Evolutionary conservation across 805 yeast species (phyloP).

Genomic region (Yarrowia keelungensis): DNA sequence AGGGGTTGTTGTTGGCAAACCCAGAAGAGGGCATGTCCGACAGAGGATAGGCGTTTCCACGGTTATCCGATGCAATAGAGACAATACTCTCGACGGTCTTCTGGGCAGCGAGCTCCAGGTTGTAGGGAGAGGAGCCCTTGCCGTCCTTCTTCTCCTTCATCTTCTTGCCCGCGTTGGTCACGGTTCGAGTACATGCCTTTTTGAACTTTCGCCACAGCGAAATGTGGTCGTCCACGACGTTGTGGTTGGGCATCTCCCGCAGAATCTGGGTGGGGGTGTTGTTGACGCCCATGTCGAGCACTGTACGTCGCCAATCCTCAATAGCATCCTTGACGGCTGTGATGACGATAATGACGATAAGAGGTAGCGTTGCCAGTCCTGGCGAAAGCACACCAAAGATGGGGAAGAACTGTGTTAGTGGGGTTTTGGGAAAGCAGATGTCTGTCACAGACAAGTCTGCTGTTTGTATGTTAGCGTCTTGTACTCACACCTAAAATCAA

Average conservation of each 20-base stretch:
- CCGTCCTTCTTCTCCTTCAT: conserved; percentile 36
- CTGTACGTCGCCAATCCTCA: conserved; percentile 74
- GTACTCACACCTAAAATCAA: conserved; percentile 60
- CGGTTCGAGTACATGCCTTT: conserved; percentile 57
- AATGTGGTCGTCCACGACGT: conserved; percentile 63
- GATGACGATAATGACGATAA: conserved; percentile 75
- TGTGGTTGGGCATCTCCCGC: conserved; percentile 63
- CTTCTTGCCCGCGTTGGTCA: conserved; percentile 40
- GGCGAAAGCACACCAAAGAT: conserved; percentile 79
- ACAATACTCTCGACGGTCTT: conserved; percentile 44
- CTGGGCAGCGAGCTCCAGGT: conserved; percentile 41
- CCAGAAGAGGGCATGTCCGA: conserved; percentile 28
- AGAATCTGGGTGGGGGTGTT: conserved; percentile 71
- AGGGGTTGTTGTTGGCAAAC: conserved; percentile 33
- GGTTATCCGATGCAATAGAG: conserved; percentile 36
- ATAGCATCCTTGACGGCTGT: conserved; percentile 82
- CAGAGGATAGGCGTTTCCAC: conserved; percentile 16
- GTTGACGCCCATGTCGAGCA: conserved; percentile 72
- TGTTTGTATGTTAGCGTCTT: not conserved
- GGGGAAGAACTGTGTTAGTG: conserved; percentile 56
- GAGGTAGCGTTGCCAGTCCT: conserved; percentile 79
- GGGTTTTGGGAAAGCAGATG: too few relatives aligned
- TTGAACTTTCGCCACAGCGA: conserved; percentile 75
- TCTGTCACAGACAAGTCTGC: not conserved
- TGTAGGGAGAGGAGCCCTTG: conserved; percentile 31